These are phyloP conservation scores for Xylariaceae sp. DNA, from an alignment of 2,329 filamentous ascomycete genomes.

Conservation along the genomic window DNA sequence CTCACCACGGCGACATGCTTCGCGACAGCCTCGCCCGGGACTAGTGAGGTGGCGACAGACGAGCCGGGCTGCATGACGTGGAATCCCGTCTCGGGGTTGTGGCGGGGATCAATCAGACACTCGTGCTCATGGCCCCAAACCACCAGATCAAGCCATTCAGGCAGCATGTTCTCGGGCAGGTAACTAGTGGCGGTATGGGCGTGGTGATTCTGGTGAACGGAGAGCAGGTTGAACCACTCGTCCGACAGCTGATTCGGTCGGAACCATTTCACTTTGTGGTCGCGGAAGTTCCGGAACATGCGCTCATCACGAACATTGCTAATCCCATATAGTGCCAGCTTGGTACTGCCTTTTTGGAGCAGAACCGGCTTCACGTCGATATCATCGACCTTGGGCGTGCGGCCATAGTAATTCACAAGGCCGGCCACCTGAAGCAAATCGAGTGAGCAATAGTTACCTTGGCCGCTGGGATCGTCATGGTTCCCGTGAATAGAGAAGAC, in stretches of 20 bases:
- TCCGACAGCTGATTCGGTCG: constrained; percentile 70
- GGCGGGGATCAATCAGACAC: constrained; percentile 77
- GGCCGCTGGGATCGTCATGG: constrained; percentile 95
- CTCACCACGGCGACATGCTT: constrained; percentile 88
- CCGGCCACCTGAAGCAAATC: constrained; percentile 89
- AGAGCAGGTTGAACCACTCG: constrained; percentile 95
- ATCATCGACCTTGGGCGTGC: constrained; percentile 86
- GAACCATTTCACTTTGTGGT: constrained; percentile 91
- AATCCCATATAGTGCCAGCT: constrained; percentile 86
- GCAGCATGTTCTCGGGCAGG: constrained; percentile 86
- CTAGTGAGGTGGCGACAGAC: constrained; percentile 87
- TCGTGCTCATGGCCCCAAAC: constrained; percentile 99
- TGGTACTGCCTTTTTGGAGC: constrained; percentile 87
- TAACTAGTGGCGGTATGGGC: constrained; percentile 91
- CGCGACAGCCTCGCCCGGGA: constrained; percentile 80
- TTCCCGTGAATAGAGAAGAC: constrained; percentile 99
- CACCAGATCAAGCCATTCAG: constrained; percentile 83
- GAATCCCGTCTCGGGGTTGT: constrained; percentile 84
- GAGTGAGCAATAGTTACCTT: constrained; percentile 84
- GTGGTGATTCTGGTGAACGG: constrained; percentile 93
- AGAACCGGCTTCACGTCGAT: constrained; percentile 88
- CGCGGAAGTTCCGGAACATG: constrained; percentile 86
- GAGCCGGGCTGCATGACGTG: constrained; percentile 97
- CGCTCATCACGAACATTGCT: constrained; percentile 96
- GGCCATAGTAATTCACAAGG: constrained; percentile 91